Base-by-base conservation (phyloP, 768 basidiomycete species). In the Hemileccinum impolitum region DNA sequence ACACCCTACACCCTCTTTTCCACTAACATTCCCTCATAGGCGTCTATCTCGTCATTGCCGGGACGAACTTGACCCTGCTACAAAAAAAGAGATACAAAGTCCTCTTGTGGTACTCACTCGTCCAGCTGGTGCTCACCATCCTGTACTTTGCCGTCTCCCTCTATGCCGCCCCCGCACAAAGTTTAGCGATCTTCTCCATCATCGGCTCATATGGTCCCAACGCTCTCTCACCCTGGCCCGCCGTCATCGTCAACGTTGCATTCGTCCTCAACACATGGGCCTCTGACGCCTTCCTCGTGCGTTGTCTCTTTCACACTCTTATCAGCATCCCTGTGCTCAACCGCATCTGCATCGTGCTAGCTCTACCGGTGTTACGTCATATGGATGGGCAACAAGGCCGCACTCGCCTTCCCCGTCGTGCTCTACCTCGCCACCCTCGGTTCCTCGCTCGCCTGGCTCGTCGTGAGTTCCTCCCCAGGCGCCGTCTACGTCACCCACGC, bases 301-400 rank as follows among this genome's bases (percentile, higher is more conserved):
- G 58, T 58, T 23, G 23, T 23, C 6, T 23, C 6, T 23, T 6
- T 31, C 12, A 3, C 10, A 8, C 8, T 21, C 19, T 30, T 30
- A 30, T 30, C 28, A 6, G 6, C 23, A 23, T 23, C 6, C 23
- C 23, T 23, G 23, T 23, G 23, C 23, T 23, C 23, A 23, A 23
- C 6, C 23, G 23, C 23, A 23, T 23, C 23, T n/a, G 11, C 28
- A 30, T 12, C 28, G 28, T 8, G 9, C 11, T 15, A 49, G 61
- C 51, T 62, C 23, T 62, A 62, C 21, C 62, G 62, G 8, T 64
- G 55, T 19, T 46, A 64, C 30, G 23, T 62, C 37, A 49, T 64
- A 30, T 61, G 55, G 36, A 50, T 44, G 53, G 51, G 30, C 2
- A 47, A 53, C 48, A 23, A 14, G 26, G 30, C 4, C 21, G 37